These are phyloP conservation scores for Fusarium vanettenii DNA, from an alignment of 2,329 filamentous ascomycete species.

Conservation along the genomic window DNA sequence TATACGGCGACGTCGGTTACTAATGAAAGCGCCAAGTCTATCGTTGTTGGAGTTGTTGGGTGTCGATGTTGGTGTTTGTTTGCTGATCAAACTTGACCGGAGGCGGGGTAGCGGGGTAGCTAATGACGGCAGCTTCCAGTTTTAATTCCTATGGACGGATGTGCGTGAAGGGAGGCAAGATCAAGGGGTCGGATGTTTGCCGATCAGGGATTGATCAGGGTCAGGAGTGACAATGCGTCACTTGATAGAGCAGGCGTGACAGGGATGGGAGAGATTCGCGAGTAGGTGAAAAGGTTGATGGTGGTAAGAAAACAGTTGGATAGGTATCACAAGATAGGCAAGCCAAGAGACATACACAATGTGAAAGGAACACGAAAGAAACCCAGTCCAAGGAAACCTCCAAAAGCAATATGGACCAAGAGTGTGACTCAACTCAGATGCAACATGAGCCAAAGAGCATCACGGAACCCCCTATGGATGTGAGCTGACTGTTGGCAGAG, in stretches of 20 bases:
- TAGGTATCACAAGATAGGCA: not conserved
- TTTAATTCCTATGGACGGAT: not conserved
- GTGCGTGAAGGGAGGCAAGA: conserved; percentile 3
- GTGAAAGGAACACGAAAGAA: not conserved
- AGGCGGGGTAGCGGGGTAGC: conserved; percentile 55
- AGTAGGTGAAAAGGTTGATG: not conserved
- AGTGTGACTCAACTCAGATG: conserved; percentile 6
- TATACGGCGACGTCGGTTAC: not conserved
- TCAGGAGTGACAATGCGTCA: not conserved
- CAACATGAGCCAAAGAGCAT: not conserved
- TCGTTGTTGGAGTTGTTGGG: conserved; percentile 6
- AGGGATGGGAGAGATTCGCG: not conserved
- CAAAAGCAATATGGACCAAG: not conserved
- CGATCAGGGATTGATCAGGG: conserved; percentile 21
- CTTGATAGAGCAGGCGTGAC: not conserved
- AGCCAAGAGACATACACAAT: not conserved
- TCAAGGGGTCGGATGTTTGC: conserved; percentile 1
- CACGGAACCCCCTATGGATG: not conserved
- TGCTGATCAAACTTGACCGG: conserved; percentile 34
- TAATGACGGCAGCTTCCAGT: conserved; percentile 33
- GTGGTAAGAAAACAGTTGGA: not conserved
- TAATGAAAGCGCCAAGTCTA: not conserved
- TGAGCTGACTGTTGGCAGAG: not conserved
- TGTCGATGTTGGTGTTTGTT: conserved; percentile 23
- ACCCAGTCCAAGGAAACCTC: not conserved